These are phyloP conservation scores for Raffaelea arxii DNA, from an alignment of 2,329 filamentous ascomycete species.

Conservation along the genomic window DNA sequence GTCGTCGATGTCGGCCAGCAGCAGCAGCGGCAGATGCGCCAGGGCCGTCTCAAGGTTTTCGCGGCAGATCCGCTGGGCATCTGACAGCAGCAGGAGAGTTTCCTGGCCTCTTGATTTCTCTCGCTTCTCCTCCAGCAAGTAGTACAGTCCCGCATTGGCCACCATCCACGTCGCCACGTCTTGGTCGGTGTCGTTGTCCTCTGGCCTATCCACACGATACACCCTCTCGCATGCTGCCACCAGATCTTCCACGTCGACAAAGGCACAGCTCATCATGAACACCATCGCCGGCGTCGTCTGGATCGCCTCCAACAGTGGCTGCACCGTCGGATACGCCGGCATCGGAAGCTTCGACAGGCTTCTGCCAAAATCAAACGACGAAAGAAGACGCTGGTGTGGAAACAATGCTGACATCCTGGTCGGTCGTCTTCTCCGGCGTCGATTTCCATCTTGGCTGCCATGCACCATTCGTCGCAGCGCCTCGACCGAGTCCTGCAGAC, in stretches of 20 bases:
- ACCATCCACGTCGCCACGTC: background rate
- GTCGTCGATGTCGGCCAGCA: background rate
- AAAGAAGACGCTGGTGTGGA: background rate
- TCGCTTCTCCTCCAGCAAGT: slow-evolving; percentile 35
- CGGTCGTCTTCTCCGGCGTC: background rate
- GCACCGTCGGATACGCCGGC: background rate
- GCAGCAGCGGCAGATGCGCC: slow-evolving; percentile 38
- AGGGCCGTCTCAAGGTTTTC: slow-evolving; percentile 9
- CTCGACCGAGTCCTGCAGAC: background rate
- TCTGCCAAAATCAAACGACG: background rate
- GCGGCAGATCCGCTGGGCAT: slow-evolving; percentile 19
- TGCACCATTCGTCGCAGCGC: background rate
- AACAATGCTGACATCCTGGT: too few relatives aligned
- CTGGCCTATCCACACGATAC: too few relatives aligned
- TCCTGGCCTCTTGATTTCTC: slow-evolving; percentile 19
- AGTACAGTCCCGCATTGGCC: slow-evolving; percentile 35
- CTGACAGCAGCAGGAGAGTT: slow-evolving; percentile 2
- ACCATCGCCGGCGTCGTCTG: background rate
- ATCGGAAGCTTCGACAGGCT: background rate
- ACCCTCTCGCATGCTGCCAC: too few relatives aligned
- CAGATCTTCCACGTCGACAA: background rate
- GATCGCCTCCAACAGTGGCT: background rate
- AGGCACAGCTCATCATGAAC: background rate
- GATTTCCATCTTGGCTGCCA: background rate
- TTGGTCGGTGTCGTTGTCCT: background rate